Conservation (phyloP, 495 filamentous ascomycete genomes). For the Penicillium bovifimosum region DNA sequence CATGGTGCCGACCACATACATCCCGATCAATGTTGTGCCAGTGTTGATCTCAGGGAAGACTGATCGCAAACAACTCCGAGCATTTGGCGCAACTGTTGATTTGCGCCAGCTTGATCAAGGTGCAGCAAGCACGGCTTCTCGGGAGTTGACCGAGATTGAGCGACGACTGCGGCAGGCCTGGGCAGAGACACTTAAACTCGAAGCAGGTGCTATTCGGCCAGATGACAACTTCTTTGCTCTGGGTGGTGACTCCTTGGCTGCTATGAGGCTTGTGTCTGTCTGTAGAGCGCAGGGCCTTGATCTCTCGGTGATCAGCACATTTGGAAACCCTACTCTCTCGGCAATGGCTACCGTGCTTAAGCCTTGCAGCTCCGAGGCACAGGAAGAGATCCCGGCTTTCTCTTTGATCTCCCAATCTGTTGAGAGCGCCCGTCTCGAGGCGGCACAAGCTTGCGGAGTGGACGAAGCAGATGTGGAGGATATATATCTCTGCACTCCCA, state of each 20-base stretch:
- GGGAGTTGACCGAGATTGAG: conserved; percentile 34
- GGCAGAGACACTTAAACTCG: conserved; percentile 36
- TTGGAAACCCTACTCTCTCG: conserved; percentile 45
- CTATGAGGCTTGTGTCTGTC: conserved; percentile 47
- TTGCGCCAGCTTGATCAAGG: conserved; percentile 26
- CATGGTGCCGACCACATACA: conserved; percentile 43
- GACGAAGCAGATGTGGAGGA: conserved; percentile 33
- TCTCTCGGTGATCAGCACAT: conserved; percentile 36
- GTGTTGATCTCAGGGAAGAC: conserved; percentile 41
- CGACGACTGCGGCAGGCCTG: conserved; percentile 37
- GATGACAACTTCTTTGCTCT: conserved; percentile 53
- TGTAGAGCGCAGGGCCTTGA: conserved; percentile 29
- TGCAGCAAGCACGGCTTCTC: conserved; percentile 3
- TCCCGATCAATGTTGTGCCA: conserved; percentile 36
- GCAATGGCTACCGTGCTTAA: conserved; percentile 29
- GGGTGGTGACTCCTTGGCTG: conserved; percentile 58
- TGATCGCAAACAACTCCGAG: conserved; percentile 36
- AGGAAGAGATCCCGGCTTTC: conserved; percentile 23
- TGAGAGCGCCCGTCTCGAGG: conserved; percentile 28
- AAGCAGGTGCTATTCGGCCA: conserved; percentile 24
- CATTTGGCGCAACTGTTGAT: conserved; percentile 30
- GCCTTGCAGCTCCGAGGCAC: conserved; percentile 4
- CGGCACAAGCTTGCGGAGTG: conserved; percentile 24
- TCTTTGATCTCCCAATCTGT: conserved; percentile 31
- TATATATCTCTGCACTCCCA: conserved; percentile 58